Percentiles rank a stretch among this genome's conserved stretches.
Evolutionary conservation across 768 basidiomycete species (phyloP).

Genomic region (Tricholoma sp.): DNA sequence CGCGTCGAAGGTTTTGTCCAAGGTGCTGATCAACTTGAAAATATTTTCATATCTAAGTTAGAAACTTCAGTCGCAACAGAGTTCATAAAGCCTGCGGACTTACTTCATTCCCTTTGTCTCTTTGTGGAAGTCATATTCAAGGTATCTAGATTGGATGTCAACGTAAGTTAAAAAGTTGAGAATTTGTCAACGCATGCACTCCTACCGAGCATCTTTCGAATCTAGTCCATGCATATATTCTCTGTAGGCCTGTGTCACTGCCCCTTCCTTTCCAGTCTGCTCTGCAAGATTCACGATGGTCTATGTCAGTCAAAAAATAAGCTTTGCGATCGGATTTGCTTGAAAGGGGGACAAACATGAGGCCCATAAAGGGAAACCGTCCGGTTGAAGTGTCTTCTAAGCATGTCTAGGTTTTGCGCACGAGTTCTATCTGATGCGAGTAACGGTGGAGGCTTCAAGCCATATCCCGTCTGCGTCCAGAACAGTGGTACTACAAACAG

Average conservation of each 20-base stretch:
- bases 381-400: slow-evolving; percentile 70
- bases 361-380: slow-evolving; percentile 69
- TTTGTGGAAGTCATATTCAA: slow-evolving; percentile 88
- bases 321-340: not conserved
- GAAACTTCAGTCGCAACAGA: slow-evolving; percentile 1
- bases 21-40: slow-evolving; percentile 61
- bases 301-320: slow-evolving; percentile 31
- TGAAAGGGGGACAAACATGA: slow-evolving; percentile 43
- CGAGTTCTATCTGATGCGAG: slow-evolving; percentile 70
- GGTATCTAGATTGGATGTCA: slow-evolving; percentile 45
- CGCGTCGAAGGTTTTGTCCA: slow-evolving; percentile 69
- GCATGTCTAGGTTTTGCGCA: slow-evolving; percentile 62
- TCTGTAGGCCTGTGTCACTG: slow-evolving; percentile 73
- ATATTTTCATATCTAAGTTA: slow-evolving; percentile 94
- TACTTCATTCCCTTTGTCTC: slow-evolving; percentile 96
- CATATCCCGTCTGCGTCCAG: slow-evolving; percentile 87
- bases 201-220: slow-evolving; percentile 54
- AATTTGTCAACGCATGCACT: not conserved
- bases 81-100: slow-evolving; percentile 14
- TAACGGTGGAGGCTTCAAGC: slow-evolving; percentile 82
- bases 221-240: slow-evolving; percentile 58
- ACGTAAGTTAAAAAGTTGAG: not conserved
- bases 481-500: slow-evolving; percentile 70
- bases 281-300: slow-evolving; percentile 89
- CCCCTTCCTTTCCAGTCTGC: slow-evolving; percentile 81